phyloP scores from a whole-genome alignment of 129 eudicot species.

The Apium graveolens region DNA sequence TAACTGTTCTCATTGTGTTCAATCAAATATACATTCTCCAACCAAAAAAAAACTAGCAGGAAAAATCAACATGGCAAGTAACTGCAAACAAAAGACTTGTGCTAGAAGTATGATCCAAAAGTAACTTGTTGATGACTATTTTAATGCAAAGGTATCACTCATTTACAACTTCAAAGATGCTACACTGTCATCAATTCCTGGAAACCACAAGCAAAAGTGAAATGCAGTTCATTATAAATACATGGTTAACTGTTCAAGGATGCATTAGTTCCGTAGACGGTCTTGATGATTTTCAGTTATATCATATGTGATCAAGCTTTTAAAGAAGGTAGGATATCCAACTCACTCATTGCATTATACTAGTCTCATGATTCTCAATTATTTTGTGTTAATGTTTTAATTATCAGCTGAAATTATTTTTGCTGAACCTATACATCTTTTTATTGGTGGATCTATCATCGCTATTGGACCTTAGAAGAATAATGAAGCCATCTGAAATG shows the following conservation, averaged over 20 bases:
- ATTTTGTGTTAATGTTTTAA: not conserved
- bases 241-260: not conserved
- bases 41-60: not conserved
- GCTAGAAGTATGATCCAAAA: not conserved
- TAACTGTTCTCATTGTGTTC: not conserved
- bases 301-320: not conserved
- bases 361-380: not conserved
- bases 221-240: not conserved
- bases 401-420: not conserved
- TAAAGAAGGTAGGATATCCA: not conserved
- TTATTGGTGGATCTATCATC: not conserved
- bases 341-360: not conserved
- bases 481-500: not conserved
- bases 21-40: not conserved
- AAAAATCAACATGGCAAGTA: not conserved
- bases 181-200: conserved; percentile 83
- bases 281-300: not conserved
- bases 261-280: not conserved
- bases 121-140: not conserved
- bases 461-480: not conserved
- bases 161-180: conserved; percentile 13
- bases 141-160: conserved; percentile 18
- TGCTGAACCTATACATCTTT: not conserved
- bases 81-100: not conserved
- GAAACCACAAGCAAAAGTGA: conserved; percentile 11